Evolutionary conservation across 2,329 filamentous ascomycete genomes (phyloP).

Genomic region (Ceratocystis cacaofunesta): DNA sequence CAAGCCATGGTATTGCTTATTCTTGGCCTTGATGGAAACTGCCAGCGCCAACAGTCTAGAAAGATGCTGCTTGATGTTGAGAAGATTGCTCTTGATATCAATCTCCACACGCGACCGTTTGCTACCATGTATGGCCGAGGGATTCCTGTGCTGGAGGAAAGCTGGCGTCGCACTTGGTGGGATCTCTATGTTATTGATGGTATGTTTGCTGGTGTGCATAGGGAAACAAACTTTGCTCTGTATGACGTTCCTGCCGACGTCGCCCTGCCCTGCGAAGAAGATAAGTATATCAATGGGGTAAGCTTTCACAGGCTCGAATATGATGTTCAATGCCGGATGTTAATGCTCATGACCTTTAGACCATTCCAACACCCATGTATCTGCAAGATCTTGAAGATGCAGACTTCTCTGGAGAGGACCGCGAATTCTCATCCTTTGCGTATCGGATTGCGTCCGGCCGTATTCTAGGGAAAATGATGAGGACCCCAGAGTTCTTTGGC

Average conservation of each 20-base stretch:
- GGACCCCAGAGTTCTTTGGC: slow-evolving; percentile 35
- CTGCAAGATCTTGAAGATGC: slow-evolving; percentile 62
- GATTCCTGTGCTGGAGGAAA: slow-evolving; percentile 60
- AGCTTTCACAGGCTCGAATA: slow-evolving; percentile 20
- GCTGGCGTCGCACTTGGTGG: slow-evolving; percentile 86
- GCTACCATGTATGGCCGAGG: slow-evolving; percentile 48
- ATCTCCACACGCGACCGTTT: slow-evolving; percentile 56
- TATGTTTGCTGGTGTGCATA: slow-evolving; percentile 68
- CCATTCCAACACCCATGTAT: slow-evolving; percentile 43
- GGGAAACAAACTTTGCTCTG: slow-evolving; percentile 53
- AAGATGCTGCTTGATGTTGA: slow-evolving; percentile 54
- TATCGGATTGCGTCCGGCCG: slow-evolving; percentile 72
- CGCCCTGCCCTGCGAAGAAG: slow-evolving; percentile 66
- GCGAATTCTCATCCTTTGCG: slow-evolving; percentile 66
- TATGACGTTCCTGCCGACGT: slow-evolving; percentile 54
- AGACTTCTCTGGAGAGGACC: slow-evolving; percentile 56
- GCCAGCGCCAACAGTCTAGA: slow-evolving; percentile 53
- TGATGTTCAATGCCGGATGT: neutral
- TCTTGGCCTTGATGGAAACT: slow-evolving; percentile 63
- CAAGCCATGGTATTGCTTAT: slow-evolving; percentile 66
- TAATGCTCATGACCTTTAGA: slow-evolving; percentile 25
- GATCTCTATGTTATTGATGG: slow-evolving; percentile 66
- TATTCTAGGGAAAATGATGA: slow-evolving; percentile 63
- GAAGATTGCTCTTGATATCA: slow-evolving; percentile 57
- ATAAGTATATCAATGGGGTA: slow-evolving; percentile 49